phyloP scores from a whole-genome alignment of 1,284 basidiomycete genomes.

The Stereum hirsutum region DNA sequence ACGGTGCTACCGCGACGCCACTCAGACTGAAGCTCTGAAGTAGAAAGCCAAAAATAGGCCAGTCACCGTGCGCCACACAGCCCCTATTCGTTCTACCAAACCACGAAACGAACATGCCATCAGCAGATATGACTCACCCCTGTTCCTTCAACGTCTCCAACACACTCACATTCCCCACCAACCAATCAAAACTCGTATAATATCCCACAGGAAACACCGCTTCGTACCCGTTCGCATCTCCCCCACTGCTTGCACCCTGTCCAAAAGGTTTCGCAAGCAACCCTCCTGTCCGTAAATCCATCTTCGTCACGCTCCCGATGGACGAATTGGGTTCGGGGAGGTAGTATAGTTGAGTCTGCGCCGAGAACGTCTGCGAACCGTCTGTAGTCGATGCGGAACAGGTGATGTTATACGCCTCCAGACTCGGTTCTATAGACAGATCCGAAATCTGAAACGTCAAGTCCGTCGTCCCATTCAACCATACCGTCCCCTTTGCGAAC shows the following conservation, averaged over 20 bases:
- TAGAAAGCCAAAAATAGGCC: no score
- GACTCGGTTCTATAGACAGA: conserved; percentile 37
- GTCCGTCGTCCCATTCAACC: conserved; percentile 41
- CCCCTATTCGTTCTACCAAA: not conserved
- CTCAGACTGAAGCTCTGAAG: no score
- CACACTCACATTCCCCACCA: conserved; percentile 44
- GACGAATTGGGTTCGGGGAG: conserved; percentile 40
- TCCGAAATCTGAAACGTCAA: conserved; percentile 38
- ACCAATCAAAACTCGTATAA: conserved; percentile 57
- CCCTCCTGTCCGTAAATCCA: conserved; percentile 62
- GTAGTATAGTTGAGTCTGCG: conserved; percentile 37
- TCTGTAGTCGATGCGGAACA: conserved; percentile 34
- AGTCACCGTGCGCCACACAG: no score
- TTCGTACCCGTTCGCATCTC: conserved; percentile 32
- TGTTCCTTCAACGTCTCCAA: conserved; percentile 48
- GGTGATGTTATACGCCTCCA: conserved; percentile 36
- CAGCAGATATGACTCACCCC: conserved; percentile 54
- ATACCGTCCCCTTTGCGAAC: conserved; percentile 34
- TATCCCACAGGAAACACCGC: conserved; percentile 67
- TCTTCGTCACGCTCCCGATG: conserved; percentile 47
- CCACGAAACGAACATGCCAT: not conserved
- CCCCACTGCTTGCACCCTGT: conserved; percentile 26
- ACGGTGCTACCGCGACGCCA: no score
- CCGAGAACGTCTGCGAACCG: conserved; percentile 36
- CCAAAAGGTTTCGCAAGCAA: conserved; percentile 44